Evolutionary conservation across 2,329 filamentous ascomycete genomes (phyloP).

Genomic region (Penicillium vulpinum): DNA sequence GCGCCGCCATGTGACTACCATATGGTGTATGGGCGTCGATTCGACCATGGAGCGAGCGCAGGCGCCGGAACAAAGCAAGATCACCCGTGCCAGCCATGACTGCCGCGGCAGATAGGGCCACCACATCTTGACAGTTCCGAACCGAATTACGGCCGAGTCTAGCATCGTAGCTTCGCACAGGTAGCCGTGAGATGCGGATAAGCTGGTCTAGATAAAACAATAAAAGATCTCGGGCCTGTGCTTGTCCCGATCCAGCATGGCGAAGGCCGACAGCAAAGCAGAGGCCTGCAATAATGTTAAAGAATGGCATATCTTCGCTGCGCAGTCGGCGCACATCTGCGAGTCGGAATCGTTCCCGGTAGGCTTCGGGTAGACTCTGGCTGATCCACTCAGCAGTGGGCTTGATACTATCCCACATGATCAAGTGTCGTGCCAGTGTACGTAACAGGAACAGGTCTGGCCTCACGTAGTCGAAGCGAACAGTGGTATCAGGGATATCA

Average conservation of each 20-base stretch:
- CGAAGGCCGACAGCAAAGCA: constrained; percentile 76
- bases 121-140: constrained; percentile 84
- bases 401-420: constrained; percentile 85
- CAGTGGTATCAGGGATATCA: constrained; percentile 82
- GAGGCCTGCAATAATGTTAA: constrained; percentile 85
- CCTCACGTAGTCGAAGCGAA: constrained; percentile 93
- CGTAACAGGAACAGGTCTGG: constrained; percentile 89
- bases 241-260: constrained; percentile 71
- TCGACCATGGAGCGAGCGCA: constrained; percentile 84
- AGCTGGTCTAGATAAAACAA: constrained; percentile 84
- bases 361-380: constrained; percentile 69
- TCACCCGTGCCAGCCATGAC: constrained; percentile 98
- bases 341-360: constrained; percentile 63
- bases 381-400: constrained; percentile 74
- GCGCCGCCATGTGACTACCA: constrained; percentile 87
- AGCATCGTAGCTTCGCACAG: constrained; percentile 70
- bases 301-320: constrained; percentile 85
- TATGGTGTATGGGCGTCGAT: constrained; percentile 83
- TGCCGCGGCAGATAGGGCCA: constrained; percentile 77
- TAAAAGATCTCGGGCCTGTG: constrained; percentile 74
- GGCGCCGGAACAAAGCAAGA: constrained; percentile 75
- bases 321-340: constrained; percentile 62
- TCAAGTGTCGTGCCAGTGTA: constrained; percentile 84
- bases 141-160: constrained; percentile 80
- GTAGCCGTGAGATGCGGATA: constrained; percentile 70